Conservation (phyloP, 352 stramenopile genomes). For the Globisporangium iwayamae region DNA sequence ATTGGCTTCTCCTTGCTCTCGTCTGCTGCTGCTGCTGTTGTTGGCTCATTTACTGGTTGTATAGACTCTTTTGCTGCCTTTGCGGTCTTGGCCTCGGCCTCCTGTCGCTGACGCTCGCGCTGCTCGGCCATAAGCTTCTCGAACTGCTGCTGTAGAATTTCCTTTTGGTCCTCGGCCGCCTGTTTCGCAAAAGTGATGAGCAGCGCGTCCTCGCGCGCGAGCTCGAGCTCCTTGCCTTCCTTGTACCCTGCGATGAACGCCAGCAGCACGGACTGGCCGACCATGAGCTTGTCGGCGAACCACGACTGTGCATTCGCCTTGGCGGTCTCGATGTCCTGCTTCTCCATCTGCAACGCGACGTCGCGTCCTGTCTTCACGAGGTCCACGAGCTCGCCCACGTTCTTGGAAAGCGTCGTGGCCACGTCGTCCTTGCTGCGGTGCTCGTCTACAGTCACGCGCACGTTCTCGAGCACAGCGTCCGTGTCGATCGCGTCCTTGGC, state of each 20-base stretch:
- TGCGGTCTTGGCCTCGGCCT: constrained; percentile 1
- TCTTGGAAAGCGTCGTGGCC: constrained; percentile 60
- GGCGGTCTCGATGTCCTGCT: constrained; percentile 54
- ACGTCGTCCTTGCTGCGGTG: constrained; percentile 69
- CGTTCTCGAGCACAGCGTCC: constrained; percentile 52
- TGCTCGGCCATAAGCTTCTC: constrained; percentile 58
- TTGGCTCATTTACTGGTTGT: not conserved
- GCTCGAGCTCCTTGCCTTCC: constrained; percentile 71
- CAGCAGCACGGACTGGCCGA: constrained; percentile 75
- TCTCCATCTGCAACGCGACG: constrained; percentile 53
- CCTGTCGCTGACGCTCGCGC: constrained; percentile 22
- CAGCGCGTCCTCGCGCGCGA: constrained; percentile 67
- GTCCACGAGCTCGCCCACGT: constrained; percentile 63
- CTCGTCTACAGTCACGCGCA: constrained; percentile 53
- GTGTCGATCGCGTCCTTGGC: constrained; percentile 60
- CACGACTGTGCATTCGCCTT: constrained; percentile 70
- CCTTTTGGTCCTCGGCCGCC: constrained; percentile 71
- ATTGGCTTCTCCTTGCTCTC: constrained; percentile 5
- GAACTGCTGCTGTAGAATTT: constrained; percentile 62
- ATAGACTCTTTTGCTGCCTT: not conserved
- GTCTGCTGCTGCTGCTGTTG: not conserved
- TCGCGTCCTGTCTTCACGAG: constrained; percentile 59
- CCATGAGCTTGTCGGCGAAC: constrained; percentile 81
- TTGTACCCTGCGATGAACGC: constrained; percentile 83
- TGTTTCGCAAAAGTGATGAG: constrained; percentile 76